Base-by-base conservation (phyloP, 345 rosid genomes). In the Lepidium africanum region DNA sequence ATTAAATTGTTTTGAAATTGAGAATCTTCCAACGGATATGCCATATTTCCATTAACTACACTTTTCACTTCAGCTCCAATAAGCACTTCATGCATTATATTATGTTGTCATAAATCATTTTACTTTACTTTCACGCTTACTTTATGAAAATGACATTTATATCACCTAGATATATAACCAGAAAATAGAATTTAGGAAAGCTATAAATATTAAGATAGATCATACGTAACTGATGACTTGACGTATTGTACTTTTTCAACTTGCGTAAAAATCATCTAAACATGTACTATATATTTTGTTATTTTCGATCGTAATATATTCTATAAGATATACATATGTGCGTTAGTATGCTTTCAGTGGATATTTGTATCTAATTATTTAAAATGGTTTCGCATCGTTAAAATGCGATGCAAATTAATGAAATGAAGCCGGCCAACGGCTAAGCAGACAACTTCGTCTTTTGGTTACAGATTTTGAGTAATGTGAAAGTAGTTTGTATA, bases 21-120 rank as follows among this genome's bases (percentile, higher is more conserved):
- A 55, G 75, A 71, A 70, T 70, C 75, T 71, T 62, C 69, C 21
- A 27, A 62, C n/a, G 69, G 63, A 71, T 71, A 62, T 71, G 63
- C 75, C 40, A 40, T 69, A 30, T 30, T 70, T 36, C 25, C 60
- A 53, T 62, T 42, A 23, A 39, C 55, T 35, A 62, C 32, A n/a
- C 56, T 62, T 71, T 62, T 71, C 63, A 71, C 69, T 71, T 71
- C 56, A 36, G 40, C 75, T 53, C 63, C 75, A 71, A 62, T 71
- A 46, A 21, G 39, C 43, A 53, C 69, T 36, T 46, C 56, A 71
- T 14, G 37, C 49, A 23, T 15, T 45, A 42, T 53, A 60, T 30
- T 25, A 40, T 69, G 7, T 17, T 50, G 53, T 11, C 74, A 33
- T 49, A 39, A 16, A 60, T 32, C 46, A 62, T 23, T 9, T 71